phyloP scores from a whole-genome alignment of 805 yeast species.

The Scheffersomyces amazonensis region DNA sequence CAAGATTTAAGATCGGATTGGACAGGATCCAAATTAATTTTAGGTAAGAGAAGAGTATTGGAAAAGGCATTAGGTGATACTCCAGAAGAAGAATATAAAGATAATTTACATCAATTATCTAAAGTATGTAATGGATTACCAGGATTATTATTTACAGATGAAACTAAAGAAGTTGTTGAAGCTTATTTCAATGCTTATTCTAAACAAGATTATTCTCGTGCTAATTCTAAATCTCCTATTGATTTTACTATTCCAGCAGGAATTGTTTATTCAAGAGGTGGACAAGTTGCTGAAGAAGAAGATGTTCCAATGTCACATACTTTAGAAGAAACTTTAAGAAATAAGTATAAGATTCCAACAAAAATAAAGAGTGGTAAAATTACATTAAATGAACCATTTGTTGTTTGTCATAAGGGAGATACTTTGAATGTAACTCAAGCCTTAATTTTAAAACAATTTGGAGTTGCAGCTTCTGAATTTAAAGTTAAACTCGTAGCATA shows the following conservation, averaged over 20 bases:
- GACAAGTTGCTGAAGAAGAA: slow-evolving; percentile 83
- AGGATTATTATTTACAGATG: slow-evolving; percentile 88
- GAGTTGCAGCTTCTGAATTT: slow-evolving; percentile 90
- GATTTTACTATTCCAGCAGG: slow-evolving; percentile 88
- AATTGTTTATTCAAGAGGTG: slow-evolving; percentile 91
- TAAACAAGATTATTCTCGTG: slow-evolving; percentile 83
- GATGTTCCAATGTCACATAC: slow-evolving; percentile 97
- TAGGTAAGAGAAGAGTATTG: slow-evolving; percentile 92
- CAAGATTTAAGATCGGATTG: slow-evolving; percentile 92
- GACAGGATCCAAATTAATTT: slow-evolving; percentile 82
- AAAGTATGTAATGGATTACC: slow-evolving; percentile 70
- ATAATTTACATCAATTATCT: slow-evolving; percentile 66
- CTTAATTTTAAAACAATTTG: slow-evolving; percentile 87
- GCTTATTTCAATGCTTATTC: slow-evolving; percentile 80
- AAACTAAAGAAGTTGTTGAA: slow-evolving; percentile 80
- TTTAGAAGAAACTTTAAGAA: slow-evolving; percentile 88
- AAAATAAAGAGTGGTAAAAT: slow-evolving; percentile 88
- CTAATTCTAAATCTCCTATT: slow-evolving; percentile 81
- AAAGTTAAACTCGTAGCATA: slow-evolving; percentile 77
- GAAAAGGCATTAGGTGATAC: slow-evolving; percentile 89
- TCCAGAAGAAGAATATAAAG: slow-evolving; percentile 76
- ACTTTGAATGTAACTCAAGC: slow-evolving; percentile 87
- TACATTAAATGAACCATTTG: slow-evolving; percentile 67
- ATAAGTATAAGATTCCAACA: slow-evolving; percentile 87
- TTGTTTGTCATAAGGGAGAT: slow-evolving; percentile 79